Percentiles rank a stretch among this genome's conserved stretches.
These are phyloP conservation scores for Lomentospora prolificans DNA, from an alignment of 2,329 filamentous ascomycete species.

Conservation along the genomic window DNA sequence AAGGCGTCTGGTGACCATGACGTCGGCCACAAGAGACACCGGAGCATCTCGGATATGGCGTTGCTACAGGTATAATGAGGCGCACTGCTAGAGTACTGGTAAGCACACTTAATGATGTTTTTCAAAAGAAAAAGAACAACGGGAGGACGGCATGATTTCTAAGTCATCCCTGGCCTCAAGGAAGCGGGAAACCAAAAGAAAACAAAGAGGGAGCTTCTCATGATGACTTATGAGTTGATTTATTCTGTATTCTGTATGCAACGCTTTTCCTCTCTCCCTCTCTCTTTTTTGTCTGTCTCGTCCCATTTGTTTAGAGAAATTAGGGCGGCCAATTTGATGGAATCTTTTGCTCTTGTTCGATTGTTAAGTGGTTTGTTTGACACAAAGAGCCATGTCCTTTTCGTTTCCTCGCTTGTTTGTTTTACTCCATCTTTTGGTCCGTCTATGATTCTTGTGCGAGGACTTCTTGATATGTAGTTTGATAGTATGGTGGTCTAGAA, in stretches of 20 bases:
- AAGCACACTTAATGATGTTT: slow-evolving; percentile 8
- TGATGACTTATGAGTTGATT: background rate
- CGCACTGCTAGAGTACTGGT: background rate
- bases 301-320: background rate
- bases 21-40: slow-evolving; percentile 42
- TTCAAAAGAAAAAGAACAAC: too few species aligned
- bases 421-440: too few species aligned
- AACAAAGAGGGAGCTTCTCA: background rate
- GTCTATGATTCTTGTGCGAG: background rate
- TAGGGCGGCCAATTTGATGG: background rate
- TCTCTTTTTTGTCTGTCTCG: background rate
- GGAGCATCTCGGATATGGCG: slow-evolving; percentile 49
- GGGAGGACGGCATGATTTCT: background rate
- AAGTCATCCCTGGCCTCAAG: slow-evolving; percentile 1
- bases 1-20: slow-evolving; percentile 38
- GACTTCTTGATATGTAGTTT: background rate
- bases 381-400: too few species aligned
- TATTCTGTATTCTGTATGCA: background rate
- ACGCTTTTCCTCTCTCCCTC: background rate
- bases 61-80: slow-evolving; percentile 21
- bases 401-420: too few species aligned
- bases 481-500: background rate
- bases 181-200: background rate
- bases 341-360: background rate
- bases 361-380: background rate